Conservation (phyloP, 345 rosid species). For the Linum tenue region DNA sequence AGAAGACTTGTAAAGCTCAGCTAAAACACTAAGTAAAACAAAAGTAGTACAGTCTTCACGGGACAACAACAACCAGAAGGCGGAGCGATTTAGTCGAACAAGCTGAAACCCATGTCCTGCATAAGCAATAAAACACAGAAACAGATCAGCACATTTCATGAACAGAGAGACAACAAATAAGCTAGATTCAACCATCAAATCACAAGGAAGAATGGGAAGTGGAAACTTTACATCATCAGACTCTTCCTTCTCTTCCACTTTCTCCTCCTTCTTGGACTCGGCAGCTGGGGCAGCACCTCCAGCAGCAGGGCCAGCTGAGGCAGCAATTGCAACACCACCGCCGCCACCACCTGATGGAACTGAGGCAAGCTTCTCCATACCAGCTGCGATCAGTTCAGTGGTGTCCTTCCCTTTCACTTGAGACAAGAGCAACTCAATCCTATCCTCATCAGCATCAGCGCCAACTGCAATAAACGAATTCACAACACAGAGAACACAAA, state of each 20-base stretch:
- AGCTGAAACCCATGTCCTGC: slow-evolving; percentile 85
- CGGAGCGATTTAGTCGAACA: slow-evolving; percentile 38
- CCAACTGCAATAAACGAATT: slow-evolving; percentile 37
- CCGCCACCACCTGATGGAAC: slow-evolving; percentile 73
- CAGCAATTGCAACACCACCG: slow-evolving; percentile 36
- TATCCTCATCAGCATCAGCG: slow-evolving; percentile 54
- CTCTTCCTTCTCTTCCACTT: slow-evolving; percentile 72
- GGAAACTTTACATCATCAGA: slow-evolving; percentile 51
- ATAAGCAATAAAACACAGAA: slow-evolving; percentile 6
- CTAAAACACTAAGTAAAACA: neutral
- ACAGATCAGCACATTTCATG: neutral
- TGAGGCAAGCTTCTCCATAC: slow-evolving; percentile 69
- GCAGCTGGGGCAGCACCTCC: slow-evolving; percentile 41
- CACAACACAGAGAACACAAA: neutral
- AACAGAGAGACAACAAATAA: neutral
- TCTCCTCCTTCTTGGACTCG: slow-evolving; percentile 59
- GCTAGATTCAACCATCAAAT: neutral
- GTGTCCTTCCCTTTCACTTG: slow-evolving; percentile 55
- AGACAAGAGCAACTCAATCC: slow-evolving; percentile 43
- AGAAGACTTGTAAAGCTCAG: neutral
- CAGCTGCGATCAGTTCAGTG: slow-evolving; percentile 56
- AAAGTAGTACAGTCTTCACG: neutral
- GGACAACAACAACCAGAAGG: neutral
- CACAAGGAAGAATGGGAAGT: neutral
- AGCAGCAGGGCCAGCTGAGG: slow-evolving; percentile 32